Base-by-base conservation (phyloP, 352 stramenopile species). In the Globisporangium viniferum region DNA sequence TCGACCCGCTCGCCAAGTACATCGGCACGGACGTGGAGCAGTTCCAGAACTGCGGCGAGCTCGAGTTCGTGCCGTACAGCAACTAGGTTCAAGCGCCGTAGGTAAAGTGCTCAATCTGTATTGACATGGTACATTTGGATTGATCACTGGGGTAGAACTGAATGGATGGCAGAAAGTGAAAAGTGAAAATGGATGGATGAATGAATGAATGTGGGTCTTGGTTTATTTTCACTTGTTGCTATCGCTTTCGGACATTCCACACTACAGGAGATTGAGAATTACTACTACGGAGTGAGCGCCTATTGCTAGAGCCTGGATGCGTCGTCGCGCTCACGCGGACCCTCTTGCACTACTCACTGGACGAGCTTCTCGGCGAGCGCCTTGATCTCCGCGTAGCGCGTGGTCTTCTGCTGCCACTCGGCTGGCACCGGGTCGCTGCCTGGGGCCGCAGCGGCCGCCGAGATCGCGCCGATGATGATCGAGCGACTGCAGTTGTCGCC, bases 401-500 rank as follows among this genome's bases (percentile, higher is more conserved):
- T 80, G 24, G 80, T 86, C 73, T 86, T 86, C 33, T 79, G 36
- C 71, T 79, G 82, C 82, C 82, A 89, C 5, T 75, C 67, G 24
- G 62, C 69, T 27, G 82, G 80, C 46, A 89, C 72, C 2, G 58
- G 61, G 27, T 80, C 68, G 10, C 14, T 63, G 1, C 72, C 72
- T n/a, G 18, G 54, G 27, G 54, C 15, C 0, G 64, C 65, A 1
- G 76, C 77, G 0, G 81, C 81, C 29, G 84, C 81, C 8, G 73
- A 64, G 46, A 81, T 67, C 41, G 84, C 84, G 35, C 84, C 84
- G 53, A 92, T 78, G 31, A 89, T 69, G 59, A 92, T 87, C 29
- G 81, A 75, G 31, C 84, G 80, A 33, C 84, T 89, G 72, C 81
- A 90, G 74, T 90, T 92, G 78, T 92, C 84, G 31, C 81, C 81